Evolutionary conservation across 164 flowering plant genomes (phyloP), one percentile per base, ranked within the genome.

Genomic region (Brasenia schreberi): DNA sequence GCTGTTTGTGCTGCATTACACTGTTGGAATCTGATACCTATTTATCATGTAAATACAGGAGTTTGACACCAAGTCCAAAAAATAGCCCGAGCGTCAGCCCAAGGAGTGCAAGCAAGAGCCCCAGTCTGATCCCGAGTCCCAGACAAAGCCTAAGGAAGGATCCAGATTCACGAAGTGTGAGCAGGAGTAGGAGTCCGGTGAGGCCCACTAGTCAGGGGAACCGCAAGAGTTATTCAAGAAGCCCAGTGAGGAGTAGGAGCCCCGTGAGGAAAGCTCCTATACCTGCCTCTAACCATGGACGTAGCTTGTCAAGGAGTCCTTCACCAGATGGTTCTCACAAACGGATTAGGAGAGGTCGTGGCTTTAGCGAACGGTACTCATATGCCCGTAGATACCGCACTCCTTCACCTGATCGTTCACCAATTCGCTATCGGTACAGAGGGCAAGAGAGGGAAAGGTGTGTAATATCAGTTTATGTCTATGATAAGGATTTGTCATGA

Each of bases 311-410:
- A 18, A 87, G 92, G 81, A 94, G 99, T 75, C 80, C 64, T 68
- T 85, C 97, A 0, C 90, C 87, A 7, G 91, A 83, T 80, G 92
- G 84, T 12, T 89, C 97, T 1, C 92, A 97, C 16, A 95, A 87
- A 79, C 97, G 96, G 61, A 82, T 92, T 33, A 78, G 97, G 69
- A 84, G 97, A 73, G 99, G 99, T 0, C 78, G 98, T 6, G 99
- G 99, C 66, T 95, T 95, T 67, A 95, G 97, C 70, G 78, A 95
- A 60, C 79, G 92, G 11, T 95, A 84, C 77, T 87, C 98, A 11
- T 92, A 82, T 83, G 97, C 92, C 5, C 82, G 99, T 3, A 67
- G 92, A 42, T 95, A 95, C 71, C 80, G 96, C 67, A 94, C 97
- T n/a, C 97, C 90, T 17, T 86, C 99, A 6, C 85, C 88, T 27